These are phyloP conservation scores for Phaffia australis DNA, from an alignment of 768 basidiomycete genomes.

Conservation along the genomic window DNA sequence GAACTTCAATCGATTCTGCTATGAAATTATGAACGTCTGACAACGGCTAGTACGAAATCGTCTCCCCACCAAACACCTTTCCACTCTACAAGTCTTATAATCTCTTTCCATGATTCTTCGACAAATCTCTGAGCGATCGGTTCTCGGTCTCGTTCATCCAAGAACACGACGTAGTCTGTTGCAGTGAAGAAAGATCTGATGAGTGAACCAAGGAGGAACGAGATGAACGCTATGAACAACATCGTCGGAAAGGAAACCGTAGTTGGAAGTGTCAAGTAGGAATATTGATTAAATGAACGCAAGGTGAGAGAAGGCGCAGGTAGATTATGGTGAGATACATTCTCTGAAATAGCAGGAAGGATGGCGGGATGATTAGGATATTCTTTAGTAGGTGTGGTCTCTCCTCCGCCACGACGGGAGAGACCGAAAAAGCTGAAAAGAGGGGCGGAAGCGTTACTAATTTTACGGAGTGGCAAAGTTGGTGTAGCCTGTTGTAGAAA, in stretches of 20 bases:
- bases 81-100: slow-evolving; percentile 66
- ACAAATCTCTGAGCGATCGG: slow-evolving; percentile 26
- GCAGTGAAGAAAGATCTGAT: slow-evolving; percentile 78
- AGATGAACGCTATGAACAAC: slow-evolving; percentile 68
- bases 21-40: not conserved
- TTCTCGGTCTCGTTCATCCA: slow-evolving; percentile 24
- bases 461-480: not conserved
- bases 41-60: slow-evolving; percentile 16
- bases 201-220: slow-evolving; percentile 82
- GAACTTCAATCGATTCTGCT: not conserved
- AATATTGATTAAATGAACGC: not conserved
- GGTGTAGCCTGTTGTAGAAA: not conserved
- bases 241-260: slow-evolving; percentile 49
- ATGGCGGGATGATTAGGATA: too few species aligned
- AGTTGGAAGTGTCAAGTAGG: not conserved
- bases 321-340: not conserved
- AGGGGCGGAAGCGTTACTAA: not conserved
- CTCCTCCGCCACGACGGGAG: too few species aligned
- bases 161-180: slow-evolving; percentile 76
- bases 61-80: slow-evolving; percentile 63
- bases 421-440: slow-evolving; percentile 10
- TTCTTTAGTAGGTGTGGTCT: too few species aligned
- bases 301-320: not conserved
- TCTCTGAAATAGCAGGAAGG: too few species aligned
- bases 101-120: slow-evolving; percentile 66